Percentiles rank a stretch among this genome's conserved stretches.
phyloP scores from a whole-genome alignment of 108 stramenopile species.

The Aurantiochytrium sp. region DNA sequence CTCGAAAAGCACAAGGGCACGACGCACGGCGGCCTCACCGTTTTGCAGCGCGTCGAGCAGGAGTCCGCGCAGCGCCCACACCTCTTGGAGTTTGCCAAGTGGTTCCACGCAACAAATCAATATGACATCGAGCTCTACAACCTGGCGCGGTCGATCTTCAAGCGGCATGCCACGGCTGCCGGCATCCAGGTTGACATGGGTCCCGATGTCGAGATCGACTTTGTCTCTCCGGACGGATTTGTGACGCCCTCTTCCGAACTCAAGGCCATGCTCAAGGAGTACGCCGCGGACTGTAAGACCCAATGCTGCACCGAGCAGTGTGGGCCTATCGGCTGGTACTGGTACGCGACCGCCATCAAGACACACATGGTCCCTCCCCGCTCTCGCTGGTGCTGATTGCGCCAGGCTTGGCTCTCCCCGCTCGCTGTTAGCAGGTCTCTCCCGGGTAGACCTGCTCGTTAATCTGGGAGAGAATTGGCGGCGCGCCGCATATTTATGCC shows the following conservation, averaged over 20 bases:
- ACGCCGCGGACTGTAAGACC: neutral
- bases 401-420: too few relatives aligned
- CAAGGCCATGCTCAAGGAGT: neutral
- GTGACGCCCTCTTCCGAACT: neutral
- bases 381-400: too few relatives aligned
- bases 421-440: too few relatives aligned
- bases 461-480: too few relatives aligned
- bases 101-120: neutral
- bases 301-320: neutral
- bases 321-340: neutral
- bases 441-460: too few relatives aligned
- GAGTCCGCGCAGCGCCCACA: neutral
- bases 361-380: too few relatives aligned
- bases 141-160: neutral
- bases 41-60: neutral
- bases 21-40: neutral
- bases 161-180: neutral
- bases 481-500: too few relatives aligned
- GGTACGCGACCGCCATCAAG: neutral
- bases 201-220: neutral
- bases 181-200: neutral
- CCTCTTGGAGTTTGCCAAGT: neutral
- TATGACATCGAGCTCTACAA: constrained; percentile 4
- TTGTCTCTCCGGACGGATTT: neutral
- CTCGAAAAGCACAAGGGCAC: neutral